phyloP scores from a whole-genome alignment of 257 asterid genomes.

The Mitragyna speciosa region DNA sequence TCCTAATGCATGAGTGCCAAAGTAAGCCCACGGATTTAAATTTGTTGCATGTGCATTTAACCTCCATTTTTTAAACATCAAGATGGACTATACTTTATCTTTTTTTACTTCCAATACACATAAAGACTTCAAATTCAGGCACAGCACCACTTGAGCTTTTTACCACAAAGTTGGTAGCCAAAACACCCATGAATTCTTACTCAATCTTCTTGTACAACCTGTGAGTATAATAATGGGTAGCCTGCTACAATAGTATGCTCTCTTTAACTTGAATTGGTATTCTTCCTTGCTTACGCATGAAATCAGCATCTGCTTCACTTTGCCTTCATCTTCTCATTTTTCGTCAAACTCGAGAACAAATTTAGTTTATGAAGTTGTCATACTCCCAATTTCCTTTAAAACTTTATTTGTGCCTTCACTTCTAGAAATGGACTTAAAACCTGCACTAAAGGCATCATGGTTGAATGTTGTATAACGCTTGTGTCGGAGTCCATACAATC shows the following conservation, averaged over 20 bases:
- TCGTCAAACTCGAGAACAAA: not conserved
- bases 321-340: not conserved
- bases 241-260: not conserved
- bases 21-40: not conserved
- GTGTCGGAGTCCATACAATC: slow-evolving; percentile 20
- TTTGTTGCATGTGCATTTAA: not conserved
- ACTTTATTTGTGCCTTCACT: too few relatives aligned
- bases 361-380: too few relatives aligned
- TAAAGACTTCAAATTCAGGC: not conserved
- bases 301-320: not conserved
- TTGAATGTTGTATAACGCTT: too few relatives aligned
- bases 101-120: not conserved
- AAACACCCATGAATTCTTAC: not conserved
- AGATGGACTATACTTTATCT: not conserved
- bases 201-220: not conserved
- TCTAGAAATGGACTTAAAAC: too few relatives aligned
- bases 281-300: not conserved
- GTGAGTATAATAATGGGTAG: not conserved
- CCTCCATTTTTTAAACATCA: not conserved
- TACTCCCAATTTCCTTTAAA: too few relatives aligned
- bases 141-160: not conserved
- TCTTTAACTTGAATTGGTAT: not conserved
- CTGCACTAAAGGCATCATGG: too few relatives aligned
- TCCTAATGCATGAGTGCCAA: not conserved
- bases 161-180: not conserved